Base-by-base conservation (phyloP, 441 rosid species). In the Populus hybrid region DNA sequence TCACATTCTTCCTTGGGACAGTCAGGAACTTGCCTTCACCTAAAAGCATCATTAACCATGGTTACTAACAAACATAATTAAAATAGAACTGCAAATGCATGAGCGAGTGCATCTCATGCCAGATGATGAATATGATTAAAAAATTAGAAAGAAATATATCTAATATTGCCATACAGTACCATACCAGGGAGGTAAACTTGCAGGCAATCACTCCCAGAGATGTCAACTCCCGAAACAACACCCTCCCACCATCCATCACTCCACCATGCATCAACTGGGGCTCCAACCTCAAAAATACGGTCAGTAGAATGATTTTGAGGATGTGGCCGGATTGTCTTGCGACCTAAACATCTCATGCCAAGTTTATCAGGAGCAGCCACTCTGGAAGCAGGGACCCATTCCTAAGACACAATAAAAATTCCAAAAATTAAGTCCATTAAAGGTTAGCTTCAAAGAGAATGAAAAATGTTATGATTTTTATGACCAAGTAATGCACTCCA, bases 231-330 rank as follows among this genome's bases (percentile, higher is more conserved):
- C 24, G 84, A 82, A 32, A 93, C 86, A 83, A 94, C 90, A 67
- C 98, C 98, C 85, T 96, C 99, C 98, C 99, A 96, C 99, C 98
- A 96, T 77, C 99, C 99, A 92, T 96, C 99, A 69, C 96, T 92
- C 98, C 98, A 96, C 98, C 99, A 94, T 24, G 92, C 97, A 89
- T 96, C 99, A 71, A 94, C 95, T 67, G 99, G 92, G 75, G 82
- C 74, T 71, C 98, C 98, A 69, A 93, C 73, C 74, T 75, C 85
- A 73, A 82, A 80, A 77, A 82, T 78, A 75, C 77, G 66, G 23
- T 85, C 84, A 67, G 72, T 50, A 82, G 67, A 83, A 75, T 80
- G 81, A 75, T 78, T 79, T 57, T 46, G 68, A 72, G 88, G 86
- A 64, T 95, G 93, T 38, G 99, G 98, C 71, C 97, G 92, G 78